Evolutionary conservation across 2,329 filamentous ascomycete genomes (phyloP).

Genomic region (Dryadomyces sulphureus): DNA sequence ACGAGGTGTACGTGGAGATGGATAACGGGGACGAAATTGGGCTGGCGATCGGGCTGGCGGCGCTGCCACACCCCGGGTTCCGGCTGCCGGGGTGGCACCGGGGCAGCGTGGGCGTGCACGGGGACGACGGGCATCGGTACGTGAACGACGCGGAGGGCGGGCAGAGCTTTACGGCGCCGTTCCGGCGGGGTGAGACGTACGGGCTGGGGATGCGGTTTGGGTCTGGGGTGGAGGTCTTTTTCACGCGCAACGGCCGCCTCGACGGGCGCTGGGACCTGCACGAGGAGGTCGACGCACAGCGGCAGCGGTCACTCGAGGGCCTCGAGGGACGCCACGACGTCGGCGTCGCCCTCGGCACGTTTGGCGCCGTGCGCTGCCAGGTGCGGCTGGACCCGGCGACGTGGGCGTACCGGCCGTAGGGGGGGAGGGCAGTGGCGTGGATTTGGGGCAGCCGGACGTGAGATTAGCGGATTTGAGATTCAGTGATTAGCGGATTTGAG

Average conservation of each 20-base stretch:
- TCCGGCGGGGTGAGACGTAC: slow-evolving; percentile 49
- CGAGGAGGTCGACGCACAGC: slow-evolving; percentile 53
- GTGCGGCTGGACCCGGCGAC: slow-evolving; percentile 42
- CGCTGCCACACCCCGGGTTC: slow-evolving; percentile 63
- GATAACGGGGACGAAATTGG: slow-evolving; percentile 25
- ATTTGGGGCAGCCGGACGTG: too few species aligned
- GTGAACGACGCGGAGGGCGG: slow-evolving; percentile 65
- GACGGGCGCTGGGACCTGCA: slow-evolving; percentile 56
- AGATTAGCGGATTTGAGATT: too few species aligned
- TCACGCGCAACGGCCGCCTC: slow-evolving; percentile 50
- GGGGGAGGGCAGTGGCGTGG: too few species aligned
- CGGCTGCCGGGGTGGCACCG: slow-evolving; percentile 71
- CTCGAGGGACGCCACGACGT: slow-evolving; percentile 59
- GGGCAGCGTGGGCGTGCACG: slow-evolving; percentile 60
- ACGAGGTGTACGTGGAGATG: slow-evolving; percentile 44
- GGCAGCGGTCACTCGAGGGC: slow-evolving; percentile 48
- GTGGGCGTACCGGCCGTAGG: slow-evolving; percentile 53
- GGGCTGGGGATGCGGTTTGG: slow-evolving; percentile 57
- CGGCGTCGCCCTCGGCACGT: slow-evolving; percentile 56
- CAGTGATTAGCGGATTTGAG: too few species aligned
- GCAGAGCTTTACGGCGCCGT: slow-evolving; percentile 49
- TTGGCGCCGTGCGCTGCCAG: slow-evolving; percentile 53
- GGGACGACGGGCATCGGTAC: slow-evolving; percentile 64
- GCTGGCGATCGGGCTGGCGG: slow-evolving; percentile 55
- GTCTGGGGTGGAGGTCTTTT: slow-evolving; percentile 43